Evolutionary conservation across 225 moss, liverwort and hornwort species (phyloP), one percentile per base, ranked within the genome.

Genomic region (Polytrichum commune): DNA sequence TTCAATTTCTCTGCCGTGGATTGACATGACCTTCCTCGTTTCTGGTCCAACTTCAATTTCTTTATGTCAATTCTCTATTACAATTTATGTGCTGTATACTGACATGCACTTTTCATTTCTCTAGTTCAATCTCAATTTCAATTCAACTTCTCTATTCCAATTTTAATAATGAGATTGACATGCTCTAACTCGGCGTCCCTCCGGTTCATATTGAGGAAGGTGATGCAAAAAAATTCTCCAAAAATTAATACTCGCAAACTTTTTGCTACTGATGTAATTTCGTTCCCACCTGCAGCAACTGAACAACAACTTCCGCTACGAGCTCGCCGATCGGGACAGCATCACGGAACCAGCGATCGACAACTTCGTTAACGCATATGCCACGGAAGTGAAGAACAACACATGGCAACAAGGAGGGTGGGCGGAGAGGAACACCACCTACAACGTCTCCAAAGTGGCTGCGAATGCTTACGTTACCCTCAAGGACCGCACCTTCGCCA

Each of bases 391-490:
- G 71, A 63, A 46, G 80, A 72, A 26, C 4, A 73, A 74, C 60
- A 70, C 73, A 6, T 89, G 85, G 88, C 60, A 78, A 72, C 66
- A 32, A 2, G 35, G 68, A 23, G 88, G 82, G 19, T 84, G 85
- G 87, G 1, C 78, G 5, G 72, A 74, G 67, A 60, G 78, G 16
- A n/a, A 4, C 16, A 4, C 72, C 16, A 64, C 16, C 7, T 89
- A 89, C 73, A 69, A 8, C 64, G 74, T 81, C 0, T 78, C 80
- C 19, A 89, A 86, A 76, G 74, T 10, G 71, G 85, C 83, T 0
- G 76, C 78, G 58, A 83, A 85, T 38, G 81, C 74, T 2, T 89
- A 86, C 56, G 78, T 83, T 66, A 83, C 77, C 5, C 60, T 83
- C 25, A 16, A 85, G 66, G 80, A 76, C 7, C 75, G 61, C 18